phyloP scores from a whole-genome alignment of 768 basidiomycete species.

The Auricularia auricula-judae region DNA sequence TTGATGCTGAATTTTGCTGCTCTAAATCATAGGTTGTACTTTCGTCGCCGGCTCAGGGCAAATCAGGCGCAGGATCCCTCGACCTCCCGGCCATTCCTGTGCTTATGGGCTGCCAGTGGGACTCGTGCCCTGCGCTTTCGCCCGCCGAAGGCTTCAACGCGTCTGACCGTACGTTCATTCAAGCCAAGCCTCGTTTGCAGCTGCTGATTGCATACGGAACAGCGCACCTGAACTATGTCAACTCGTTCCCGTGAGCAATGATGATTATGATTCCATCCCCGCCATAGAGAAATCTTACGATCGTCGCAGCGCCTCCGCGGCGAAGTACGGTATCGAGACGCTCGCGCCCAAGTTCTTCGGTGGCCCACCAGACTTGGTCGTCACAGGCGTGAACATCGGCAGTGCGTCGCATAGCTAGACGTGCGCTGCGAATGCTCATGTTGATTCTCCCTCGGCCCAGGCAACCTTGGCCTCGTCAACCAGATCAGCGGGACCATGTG shows the following conservation, averaged over 20 bases:
- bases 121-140: slow-evolving; percentile 30
- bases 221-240: slow-evolving; percentile 34
- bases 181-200: background rate
- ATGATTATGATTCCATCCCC: no score
- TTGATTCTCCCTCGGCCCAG: slow-evolving; percentile 3
- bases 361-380: slow-evolving; percentile 31
- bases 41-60: slow-evolving; percentile 34
- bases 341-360: slow-evolving; percentile 31
- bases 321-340: slow-evolving; percentile 33
- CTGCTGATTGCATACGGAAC: background rate
- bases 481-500: slow-evolving; percentile 20
- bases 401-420: slow-evolving; percentile 18
- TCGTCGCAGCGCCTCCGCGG: slow-evolving; percentile 24
- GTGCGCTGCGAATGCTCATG: background rate
- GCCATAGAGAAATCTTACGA: background rate
- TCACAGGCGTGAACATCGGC: slow-evolving; percentile 37
- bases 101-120: slow-evolving; percentile 24
- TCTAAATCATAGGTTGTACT: slow-evolving; percentile 21
- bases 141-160: slow-evolving; percentile 31
- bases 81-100: slow-evolving; percentile 15
- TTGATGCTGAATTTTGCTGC: background rate
- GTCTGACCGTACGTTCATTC: slow-evolving; percentile 19
- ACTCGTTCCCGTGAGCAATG: slow-evolving; percentile 25
- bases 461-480: slow-evolving; percentile 18
- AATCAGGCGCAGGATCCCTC: slow-evolving; percentile 35